Evolutionary conservation across 2,329 filamentous ascomycete genomes (phyloP), one percentile per base, ranked within the genome.

Genomic region (Xylaria digitata): DNA sequence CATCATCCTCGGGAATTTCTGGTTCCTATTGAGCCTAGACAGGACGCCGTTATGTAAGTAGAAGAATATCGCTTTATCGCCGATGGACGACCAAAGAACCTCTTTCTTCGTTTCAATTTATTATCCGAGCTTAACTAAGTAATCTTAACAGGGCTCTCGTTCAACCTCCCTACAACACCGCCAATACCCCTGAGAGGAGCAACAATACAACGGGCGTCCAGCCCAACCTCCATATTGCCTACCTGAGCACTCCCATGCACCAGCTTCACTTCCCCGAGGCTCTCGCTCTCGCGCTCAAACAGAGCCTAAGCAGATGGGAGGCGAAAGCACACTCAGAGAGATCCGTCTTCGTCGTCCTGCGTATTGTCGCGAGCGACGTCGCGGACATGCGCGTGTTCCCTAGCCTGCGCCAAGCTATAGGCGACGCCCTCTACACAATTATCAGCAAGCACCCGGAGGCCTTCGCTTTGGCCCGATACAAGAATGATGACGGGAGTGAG

Each of bases 241-340:
- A 56, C 45, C 58, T 61, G 50, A 63, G 53, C 42, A 71, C 67
- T 0, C 59, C 69, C 0, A n/a, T 58, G 3, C 48, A 63, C 56
- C 65, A 68, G 23, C 56, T 71, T 0, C 46, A 70, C n/a, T 70
- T 66, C 49, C 55, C 69, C 8, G 40, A 54, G 21, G 17, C n/a
- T 11, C 55, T 71, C 8, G 23, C 48, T 3, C 50, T 59, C 1
- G 43, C 56, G 2, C 45, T 63, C 11, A 62, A 66, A 60, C 45
- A 63, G 53, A 63, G 58, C 30, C 37, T 43, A 17, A 48, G 43
- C 26, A 62, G 37, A 15, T 66, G 64, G 67, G 55, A 61, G 23
- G 54, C 19, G 3, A 56, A 56, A 32, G 6, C 17, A 7, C 62
- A 66, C 48, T 34, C 58, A 0, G 60, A 56, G 9, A 43, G 34